Conservation (phyloP, 495 filamentous ascomycete species). For the Aeminium ludgeri region DNA sequence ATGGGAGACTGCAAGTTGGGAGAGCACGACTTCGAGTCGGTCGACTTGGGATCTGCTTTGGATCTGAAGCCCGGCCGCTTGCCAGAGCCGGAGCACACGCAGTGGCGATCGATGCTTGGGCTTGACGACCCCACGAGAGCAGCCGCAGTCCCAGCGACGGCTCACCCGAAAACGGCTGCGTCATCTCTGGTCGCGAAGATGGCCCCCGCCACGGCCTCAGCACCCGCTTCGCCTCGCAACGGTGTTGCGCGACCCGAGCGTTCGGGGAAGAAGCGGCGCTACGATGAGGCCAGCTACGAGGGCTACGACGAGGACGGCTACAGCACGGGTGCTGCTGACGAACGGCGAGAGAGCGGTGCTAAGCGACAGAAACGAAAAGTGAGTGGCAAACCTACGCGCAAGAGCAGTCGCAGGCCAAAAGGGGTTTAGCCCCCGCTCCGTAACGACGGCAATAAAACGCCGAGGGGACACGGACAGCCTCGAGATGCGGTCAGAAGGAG, state of each 20-base stretch:
- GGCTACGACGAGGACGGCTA: slow-evolving; percentile 49
- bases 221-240: slow-evolving; percentile 5
- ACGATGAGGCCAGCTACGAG: slow-evolving; percentile 49
- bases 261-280: slow-evolving; percentile 44
- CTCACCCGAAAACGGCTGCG: slow-evolving; percentile 21
- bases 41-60: slow-evolving; percentile 37
- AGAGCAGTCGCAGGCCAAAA: no score
- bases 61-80: slow-evolving; percentile 39
- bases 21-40: slow-evolving; percentile 41
- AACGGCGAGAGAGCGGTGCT: slow-evolving; percentile 1
- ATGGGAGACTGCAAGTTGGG: slow-evolving; percentile 45
- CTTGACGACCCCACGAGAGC: slow-evolving; percentile 30
- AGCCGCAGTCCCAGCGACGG: slow-evolving; percentile 9
- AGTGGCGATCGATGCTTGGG: slow-evolving; percentile 42
- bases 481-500: no score
- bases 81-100: slow-evolving; percentile 32
- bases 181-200: neutral
- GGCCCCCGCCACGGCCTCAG: neutral
- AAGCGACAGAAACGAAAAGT: slow-evolving; percentile 12
- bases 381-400: neutral
- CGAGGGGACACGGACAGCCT: no score
- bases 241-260: slow-evolving; percentile 35
- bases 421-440: no score
- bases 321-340: slow-evolving; percentile 11
- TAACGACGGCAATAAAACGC: no score